Percentiles rank a stretch among this genome's conserved stretches.
Evolutionary conservation across 2,329 filamentous ascomycete genomes (phyloP).

Genomic region (Ophiosphaerella narmari): DNA sequence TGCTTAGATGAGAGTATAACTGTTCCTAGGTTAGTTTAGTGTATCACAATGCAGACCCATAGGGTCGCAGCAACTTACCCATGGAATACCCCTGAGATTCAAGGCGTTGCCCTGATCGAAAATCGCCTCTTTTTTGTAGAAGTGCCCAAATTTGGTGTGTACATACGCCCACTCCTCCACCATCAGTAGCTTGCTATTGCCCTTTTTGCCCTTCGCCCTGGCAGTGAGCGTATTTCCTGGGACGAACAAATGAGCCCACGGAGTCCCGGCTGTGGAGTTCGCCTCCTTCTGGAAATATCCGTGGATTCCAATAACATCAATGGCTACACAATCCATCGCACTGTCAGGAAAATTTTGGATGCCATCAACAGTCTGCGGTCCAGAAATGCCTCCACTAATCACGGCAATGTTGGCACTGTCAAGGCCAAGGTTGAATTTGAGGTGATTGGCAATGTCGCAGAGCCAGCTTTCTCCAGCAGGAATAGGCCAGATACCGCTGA

Average conservation of each 20-base stretch:
- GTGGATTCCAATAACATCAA: constrained; percentile 44
- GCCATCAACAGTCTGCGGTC: constrained; percentile 27
- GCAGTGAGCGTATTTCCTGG: constrained; percentile 41
- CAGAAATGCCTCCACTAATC: constrained; percentile 43
- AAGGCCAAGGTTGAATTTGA: constrained; percentile 35
- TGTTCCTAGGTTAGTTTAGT: constrained; percentile 9
- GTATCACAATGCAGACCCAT: neutral
- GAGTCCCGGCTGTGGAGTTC: constrained; percentile 35
- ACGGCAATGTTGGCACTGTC: constrained; percentile 38
- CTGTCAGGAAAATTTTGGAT: constrained; percentile 40
- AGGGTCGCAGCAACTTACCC: constrained; percentile 24
- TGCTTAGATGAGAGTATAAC: constrained; percentile 39
- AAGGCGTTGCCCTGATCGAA: constrained; percentile 44
- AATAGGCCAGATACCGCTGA: constrained; percentile 42
- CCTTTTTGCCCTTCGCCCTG: constrained; percentile 27
- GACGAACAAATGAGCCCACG: constrained; percentile 42
- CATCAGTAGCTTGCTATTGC: constrained; percentile 34
- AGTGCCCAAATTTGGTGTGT: constrained; percentile 27
- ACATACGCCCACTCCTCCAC: constrained; percentile 43
- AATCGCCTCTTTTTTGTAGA: constrained; percentile 39
- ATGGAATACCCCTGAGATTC: constrained; percentile 43
- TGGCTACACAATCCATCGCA: constrained; percentile 36
- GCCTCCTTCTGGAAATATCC: constrained; percentile 34
- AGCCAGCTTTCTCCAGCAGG: constrained; percentile 42
- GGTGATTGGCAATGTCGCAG: constrained; percentile 39